These are phyloP conservation scores for Giardia duodenalis DNA, from an alignment of 208 protist species.

Conservation along the genomic window DNA sequence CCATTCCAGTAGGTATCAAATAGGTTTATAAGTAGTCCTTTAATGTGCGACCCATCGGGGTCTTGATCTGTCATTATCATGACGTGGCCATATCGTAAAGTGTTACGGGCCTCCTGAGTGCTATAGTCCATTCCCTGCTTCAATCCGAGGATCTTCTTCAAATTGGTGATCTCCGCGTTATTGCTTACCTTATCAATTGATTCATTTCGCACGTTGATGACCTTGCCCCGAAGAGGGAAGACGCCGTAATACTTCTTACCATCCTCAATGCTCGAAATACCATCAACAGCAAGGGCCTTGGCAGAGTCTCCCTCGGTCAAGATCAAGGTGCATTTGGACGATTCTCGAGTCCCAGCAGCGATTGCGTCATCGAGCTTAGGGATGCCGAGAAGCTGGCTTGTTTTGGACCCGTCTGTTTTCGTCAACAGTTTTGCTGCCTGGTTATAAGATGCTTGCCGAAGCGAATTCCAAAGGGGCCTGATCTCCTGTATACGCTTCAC, in stretches of 20 bases:
- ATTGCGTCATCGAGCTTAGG: constrained; percentile 99
- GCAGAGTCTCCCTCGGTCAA: constrained; percentile 97
- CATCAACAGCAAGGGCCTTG: constrained; percentile 69
- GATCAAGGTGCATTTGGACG: constrained; percentile 92
- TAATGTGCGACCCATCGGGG: constrained; percentile 99
- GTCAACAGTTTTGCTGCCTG: background rate
- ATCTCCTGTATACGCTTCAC: constrained; percentile 65
- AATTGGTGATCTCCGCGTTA: constrained; percentile 70
- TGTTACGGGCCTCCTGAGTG: constrained; percentile 44
- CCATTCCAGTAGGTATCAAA: constrained; percentile 93
- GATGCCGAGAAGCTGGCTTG: constrained; percentile 63
- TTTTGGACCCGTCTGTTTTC: constrained; percentile 38
- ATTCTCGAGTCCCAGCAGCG: constrained; percentile 66
- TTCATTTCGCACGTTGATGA: constrained; percentile 95
- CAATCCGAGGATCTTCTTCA: constrained; percentile 61
- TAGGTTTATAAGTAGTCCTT: constrained; percentile 99
- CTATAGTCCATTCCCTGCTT: constrained; percentile 70
- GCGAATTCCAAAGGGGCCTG: background rate
- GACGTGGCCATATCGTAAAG: constrained; percentile 91
- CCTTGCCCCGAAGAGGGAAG: constrained; percentile 94
- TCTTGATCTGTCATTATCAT: constrained; percentile 99
- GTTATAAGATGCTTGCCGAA: background rate
- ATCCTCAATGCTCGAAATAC: constrained; percentile 58
- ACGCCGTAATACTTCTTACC: constrained; percentile 96
- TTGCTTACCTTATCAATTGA: constrained; percentile 69